Evolutionary conservation across 2,329 filamentous ascomycete species (phyloP).

Genomic region (Cercospora zeina): DNA sequence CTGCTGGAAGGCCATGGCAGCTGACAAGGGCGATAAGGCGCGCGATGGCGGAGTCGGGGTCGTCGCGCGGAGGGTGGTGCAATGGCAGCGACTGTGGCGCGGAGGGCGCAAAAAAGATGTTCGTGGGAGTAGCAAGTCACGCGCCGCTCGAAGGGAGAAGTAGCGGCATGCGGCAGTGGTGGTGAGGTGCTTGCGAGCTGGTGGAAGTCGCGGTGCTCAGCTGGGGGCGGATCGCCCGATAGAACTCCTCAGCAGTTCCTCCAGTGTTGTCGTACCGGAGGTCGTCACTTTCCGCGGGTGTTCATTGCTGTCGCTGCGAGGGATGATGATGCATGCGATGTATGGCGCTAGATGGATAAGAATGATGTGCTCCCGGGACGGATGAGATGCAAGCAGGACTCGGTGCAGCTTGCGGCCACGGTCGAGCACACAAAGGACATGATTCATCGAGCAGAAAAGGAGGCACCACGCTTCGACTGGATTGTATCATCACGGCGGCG

Average conservation of each 20-base stretch:
- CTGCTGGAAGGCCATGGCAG: conserved; percentile 32
- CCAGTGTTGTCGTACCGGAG: too few relatives aligned
- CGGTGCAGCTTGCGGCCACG: too few relatives aligned
- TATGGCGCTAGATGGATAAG: neutral
- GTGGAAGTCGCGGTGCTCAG: conserved; percentile 20
- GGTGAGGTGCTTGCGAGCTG: conserved; percentile 17
- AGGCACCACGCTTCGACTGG: too few relatives aligned
- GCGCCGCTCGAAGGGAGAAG: conserved; percentile 21
- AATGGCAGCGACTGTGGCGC: neutral
- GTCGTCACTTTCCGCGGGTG: too few relatives aligned
- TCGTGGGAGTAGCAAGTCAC: conserved; percentile 16
- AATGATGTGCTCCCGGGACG: neutral
- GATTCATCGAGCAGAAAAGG: too few relatives aligned
- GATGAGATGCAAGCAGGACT: neutral
- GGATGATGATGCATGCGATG: too few relatives aligned
- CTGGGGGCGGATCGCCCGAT: conserved; percentile 10
- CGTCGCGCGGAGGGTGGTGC: neutral
- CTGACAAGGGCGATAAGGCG: conserved; percentile 23
- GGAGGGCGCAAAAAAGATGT: neutral
- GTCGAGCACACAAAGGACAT: too few relatives aligned
- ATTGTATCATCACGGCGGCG: neutral
- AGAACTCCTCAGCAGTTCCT: too few relatives aligned
- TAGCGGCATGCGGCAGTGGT: conserved; percentile 19
- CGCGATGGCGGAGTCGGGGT: conserved; percentile 2
- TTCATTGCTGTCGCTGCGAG: too few relatives aligned